Evolutionary conservation across 805 yeast genomes (phyloP).

Genomic region (Blastobotrys parvus): DNA sequence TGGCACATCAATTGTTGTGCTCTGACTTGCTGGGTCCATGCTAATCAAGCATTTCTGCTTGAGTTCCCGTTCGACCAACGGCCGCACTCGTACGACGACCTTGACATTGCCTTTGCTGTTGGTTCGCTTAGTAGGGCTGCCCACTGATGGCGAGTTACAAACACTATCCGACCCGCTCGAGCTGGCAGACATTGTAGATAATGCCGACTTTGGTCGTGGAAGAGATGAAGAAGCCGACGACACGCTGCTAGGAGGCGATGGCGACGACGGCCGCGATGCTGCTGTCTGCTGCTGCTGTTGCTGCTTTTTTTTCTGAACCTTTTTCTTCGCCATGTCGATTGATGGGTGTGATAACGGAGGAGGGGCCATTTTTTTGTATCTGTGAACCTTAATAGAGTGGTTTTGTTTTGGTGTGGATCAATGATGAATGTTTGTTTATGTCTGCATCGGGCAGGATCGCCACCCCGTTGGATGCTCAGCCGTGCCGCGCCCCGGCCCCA

Average conservation of each 20-base stretch:
- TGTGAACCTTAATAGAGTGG: background rate
- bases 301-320: background rate
- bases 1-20: slow-evolving; percentile 17
- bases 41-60: slow-evolving; percentile 12
- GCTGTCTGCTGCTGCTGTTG: background rate
- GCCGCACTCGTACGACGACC: slow-evolving; percentile 34
- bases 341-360: background rate
- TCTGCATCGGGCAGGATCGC: background rate
- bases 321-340: background rate
- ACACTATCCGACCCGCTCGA: background rate
- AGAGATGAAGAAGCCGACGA: background rate
- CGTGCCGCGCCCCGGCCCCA: background rate
- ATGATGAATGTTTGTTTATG: background rate
- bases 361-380: background rate
- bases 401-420: background rate
- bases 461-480: background rate
- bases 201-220: background rate
- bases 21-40: slow-evolving; percentile 13
- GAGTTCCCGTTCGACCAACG: slow-evolving; percentile 24
- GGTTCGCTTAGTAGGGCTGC: background rate
- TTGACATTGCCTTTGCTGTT: slow-evolving; percentile 25
- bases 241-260: background rate
- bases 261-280: background rate
- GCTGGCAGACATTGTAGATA: background rate
- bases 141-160: background rate